Base-by-base conservation (phyloP, 2,329 filamentous ascomycete genomes). In the Lojkania enalia region DNA sequence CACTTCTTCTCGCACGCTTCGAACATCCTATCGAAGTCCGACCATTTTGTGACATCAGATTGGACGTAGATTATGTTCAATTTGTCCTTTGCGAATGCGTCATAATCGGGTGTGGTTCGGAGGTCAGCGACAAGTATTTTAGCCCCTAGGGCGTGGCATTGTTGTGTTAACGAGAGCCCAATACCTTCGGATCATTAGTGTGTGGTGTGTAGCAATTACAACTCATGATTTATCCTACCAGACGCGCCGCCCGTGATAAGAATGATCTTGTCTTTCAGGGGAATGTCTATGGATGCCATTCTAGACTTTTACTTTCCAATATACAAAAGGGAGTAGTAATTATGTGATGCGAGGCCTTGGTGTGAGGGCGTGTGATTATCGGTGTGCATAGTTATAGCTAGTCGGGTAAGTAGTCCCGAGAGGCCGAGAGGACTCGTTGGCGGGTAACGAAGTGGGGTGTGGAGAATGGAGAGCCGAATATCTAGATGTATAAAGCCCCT, bases 241-340 rank as follows among this genome's bases (percentile, higher is more conserved):
- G 64, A 70, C 44, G 64, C 66, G 11, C 64, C 67, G 15, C 67
- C 66, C 0, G 66, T 70, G 39, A 70, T 59, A 1, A 65, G 52
- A 14, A 66, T 55, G 45, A 70, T 64, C 36, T 63, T 67, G 39
- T 49, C 54, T 13, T 61, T 55, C 3, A 69, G 44, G 7, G 64
- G 59, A 29, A 66, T 59, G 30, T 69, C 62, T 25, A 59, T 59
- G 1, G 59, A 56, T 3, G 30, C 31, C 51, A 54, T 57, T 5
- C 4, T 36, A n/a, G n/a, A n/a, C n/a, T n/a, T n/a, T n/a, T n/a
- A n/a, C n/a, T n/a, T n/a, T n/a, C n/a, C n/a, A n/a, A n/a, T n/a
- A n/a, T n/a, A n/a, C n/a, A n/a, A n/a, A n/a, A n/a, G n/a, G n/a
- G n/a, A n/a, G n/a, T n/a, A n/a, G n/a, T n/a, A n/a, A n/a, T n/a